Evolutionary conservation across 2,329 filamentous ascomycete genomes (phyloP).

Genomic region (Calonectria leucothoes): DNA sequence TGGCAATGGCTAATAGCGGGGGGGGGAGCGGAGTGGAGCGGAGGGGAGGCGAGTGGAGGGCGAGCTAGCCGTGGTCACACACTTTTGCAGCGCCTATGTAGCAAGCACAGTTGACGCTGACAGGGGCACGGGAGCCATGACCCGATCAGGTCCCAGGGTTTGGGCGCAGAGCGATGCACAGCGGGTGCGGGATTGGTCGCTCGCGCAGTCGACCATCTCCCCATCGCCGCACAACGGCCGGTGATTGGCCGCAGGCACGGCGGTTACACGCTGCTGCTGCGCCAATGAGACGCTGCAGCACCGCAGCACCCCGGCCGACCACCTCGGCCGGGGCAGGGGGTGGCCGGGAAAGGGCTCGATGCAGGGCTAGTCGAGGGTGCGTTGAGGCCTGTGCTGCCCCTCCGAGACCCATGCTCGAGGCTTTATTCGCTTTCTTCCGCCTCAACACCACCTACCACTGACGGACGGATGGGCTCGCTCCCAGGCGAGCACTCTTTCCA

Average conservation of each 20-base stretch:
- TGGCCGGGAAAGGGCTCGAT: background rate
- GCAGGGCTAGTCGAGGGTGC: conserved; percentile 7
- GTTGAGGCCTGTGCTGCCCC: background rate
- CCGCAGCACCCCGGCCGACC: conserved; percentile 37
- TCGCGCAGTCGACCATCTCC: background rate
- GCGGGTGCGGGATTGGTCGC: conserved; percentile 5
- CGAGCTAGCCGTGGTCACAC: conserved; percentile 10
- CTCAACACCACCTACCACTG: background rate
- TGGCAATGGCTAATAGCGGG: background rate
- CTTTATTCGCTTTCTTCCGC: background rate
- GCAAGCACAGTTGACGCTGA: conserved; percentile 2
- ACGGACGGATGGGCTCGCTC: background rate
- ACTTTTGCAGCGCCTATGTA: background rate
- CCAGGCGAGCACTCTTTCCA: too few species aligned
- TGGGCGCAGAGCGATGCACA: background rate
- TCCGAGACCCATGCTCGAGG: background rate
- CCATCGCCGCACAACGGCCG: conserved; percentile 32
- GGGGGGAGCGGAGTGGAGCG: too few species aligned
- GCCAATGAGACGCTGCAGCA: conserved; percentile 49
- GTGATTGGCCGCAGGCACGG: conserved; percentile 49
- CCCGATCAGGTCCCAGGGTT: background rate
- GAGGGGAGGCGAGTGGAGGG: too few species aligned
- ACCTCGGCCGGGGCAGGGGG: background rate
- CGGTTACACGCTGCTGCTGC: conserved; percentile 50
- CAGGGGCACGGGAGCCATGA: background rate